Conservation (phyloP, 139 green algal genomes). For the Closterium sp. region DNA sequence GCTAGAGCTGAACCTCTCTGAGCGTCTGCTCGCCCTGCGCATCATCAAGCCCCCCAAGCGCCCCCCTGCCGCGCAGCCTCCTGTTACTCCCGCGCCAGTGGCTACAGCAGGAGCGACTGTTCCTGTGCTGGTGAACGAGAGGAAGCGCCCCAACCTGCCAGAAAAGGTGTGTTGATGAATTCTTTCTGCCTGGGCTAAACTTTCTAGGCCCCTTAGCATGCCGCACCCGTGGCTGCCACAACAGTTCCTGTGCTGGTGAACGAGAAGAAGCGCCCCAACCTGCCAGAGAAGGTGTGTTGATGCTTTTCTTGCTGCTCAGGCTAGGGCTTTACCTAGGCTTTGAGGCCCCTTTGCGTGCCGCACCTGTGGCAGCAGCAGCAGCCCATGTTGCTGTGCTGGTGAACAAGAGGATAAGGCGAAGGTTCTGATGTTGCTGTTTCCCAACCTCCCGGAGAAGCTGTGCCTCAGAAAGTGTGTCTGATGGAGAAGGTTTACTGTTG, state of each 20-base stretch:
- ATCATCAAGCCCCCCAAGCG: neutral
- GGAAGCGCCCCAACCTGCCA: neutral
- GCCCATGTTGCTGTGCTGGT: neutral
- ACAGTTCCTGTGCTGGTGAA: no score
- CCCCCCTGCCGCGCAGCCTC: neutral
- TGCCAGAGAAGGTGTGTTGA: no score
- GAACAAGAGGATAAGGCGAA: neutral
- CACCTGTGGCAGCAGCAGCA: neutral
- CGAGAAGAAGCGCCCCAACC: no score
- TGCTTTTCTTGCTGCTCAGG: neutral
- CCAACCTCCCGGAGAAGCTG: neutral
- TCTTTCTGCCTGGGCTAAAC: no score
- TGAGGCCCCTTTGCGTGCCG: neutral
- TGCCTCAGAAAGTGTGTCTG: no score
- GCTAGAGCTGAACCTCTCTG: neutral
- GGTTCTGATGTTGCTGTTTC: no score
- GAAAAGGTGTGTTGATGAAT: neutral
- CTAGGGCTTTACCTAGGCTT: no score
- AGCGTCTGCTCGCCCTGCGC: neutral
- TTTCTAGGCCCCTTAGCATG: no score
- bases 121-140: neutral
- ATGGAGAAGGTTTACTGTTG: no score
- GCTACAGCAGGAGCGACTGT: neutral
- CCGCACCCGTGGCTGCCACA: no score
- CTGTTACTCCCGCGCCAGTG: neutral